phyloP scores from a whole-genome alignment of 371 early-diverging fungal species.

The Actinomortierella wolfii region DNA sequence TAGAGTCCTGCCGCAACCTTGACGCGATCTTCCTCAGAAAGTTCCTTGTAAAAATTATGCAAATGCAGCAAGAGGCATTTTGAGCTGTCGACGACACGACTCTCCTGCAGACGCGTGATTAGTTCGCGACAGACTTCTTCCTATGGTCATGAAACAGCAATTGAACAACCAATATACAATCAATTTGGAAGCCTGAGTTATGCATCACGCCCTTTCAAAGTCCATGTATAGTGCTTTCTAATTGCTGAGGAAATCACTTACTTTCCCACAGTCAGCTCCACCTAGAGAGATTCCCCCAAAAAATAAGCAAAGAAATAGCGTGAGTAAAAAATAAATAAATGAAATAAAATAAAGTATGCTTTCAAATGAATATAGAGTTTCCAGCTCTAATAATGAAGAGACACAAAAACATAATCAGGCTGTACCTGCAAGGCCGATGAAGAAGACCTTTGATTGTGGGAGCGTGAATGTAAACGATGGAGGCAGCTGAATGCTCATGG shows the following conservation, averaged over 20 bases:
- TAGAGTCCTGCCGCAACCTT: constrained; percentile 50
- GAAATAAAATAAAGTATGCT: no score
- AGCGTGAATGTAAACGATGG: constrained; percentile 27
- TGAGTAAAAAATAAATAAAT: not conserved
- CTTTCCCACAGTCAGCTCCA: constrained; percentile 45
- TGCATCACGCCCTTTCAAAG: no score
- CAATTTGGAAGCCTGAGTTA: no score
- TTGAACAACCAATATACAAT: no score
- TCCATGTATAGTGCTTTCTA: no score
- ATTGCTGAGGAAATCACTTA: not conserved
- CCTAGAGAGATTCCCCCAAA: constrained; percentile 8
- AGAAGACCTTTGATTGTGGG: constrained; percentile 28
- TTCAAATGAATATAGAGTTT: no score
- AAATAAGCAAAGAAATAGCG: not conserved
- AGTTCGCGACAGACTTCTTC: constrained; percentile 35
- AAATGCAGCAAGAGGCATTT: constrained; percentile 49
- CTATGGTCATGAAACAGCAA: constrained; percentile 5
- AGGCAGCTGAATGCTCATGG: constrained; percentile 29
- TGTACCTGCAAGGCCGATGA: constrained; percentile 43
- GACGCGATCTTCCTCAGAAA: constrained; percentile 50
- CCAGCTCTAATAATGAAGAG: no score
- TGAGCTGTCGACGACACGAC: constrained; percentile 31
- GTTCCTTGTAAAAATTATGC: constrained; percentile 62
- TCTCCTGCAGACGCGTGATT: constrained; percentile 35
- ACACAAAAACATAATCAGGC: no score